A percentile compares a stretch with the other conserved stretches of the same genome.
Evolutionary conservation across 176 grass and related monocot genomes (phyloP).

Genomic region (Neostapfia colusana): DNA sequence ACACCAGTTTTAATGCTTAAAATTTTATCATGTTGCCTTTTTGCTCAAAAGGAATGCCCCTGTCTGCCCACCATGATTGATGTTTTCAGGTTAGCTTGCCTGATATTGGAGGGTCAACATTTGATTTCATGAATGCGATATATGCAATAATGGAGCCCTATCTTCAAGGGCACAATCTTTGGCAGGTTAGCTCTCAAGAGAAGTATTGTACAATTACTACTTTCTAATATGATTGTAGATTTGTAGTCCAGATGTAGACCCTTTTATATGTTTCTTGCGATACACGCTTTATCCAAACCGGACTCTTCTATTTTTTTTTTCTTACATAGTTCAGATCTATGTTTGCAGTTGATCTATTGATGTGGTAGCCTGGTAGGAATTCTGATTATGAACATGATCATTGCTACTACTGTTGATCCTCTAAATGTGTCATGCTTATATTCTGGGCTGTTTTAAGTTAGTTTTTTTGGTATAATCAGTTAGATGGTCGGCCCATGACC

Average conservation of each 20-base stretch:
- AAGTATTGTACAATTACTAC: constrained; percentile 5
- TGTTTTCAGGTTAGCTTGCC: constrained; percentile 82
- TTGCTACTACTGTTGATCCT: not conserved
- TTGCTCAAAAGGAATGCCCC: not conserved
- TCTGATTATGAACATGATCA: not conserved
- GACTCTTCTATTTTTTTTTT: not conserved
- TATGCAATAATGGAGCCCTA: constrained; percentile 56
- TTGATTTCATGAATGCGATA: constrained; percentile 62
- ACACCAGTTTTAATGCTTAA: constrained; percentile 28
- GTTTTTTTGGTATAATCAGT: constrained; percentile 39
- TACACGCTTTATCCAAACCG: not conserved
- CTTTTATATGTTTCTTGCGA: not conserved
- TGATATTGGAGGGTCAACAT: constrained; percentile 61
- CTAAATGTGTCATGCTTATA: constrained; percentile 7
- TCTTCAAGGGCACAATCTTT: constrained; percentile 71
- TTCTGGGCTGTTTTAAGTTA: constrained; percentile 2
- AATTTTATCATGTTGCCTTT: not conserved
- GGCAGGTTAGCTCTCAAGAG: constrained; percentile 67
- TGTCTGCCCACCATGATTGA: not conserved
- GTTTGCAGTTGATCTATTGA: not conserved
- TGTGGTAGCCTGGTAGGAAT: not conserved
- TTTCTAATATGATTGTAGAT: not conserved
- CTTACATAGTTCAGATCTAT: not conserved
- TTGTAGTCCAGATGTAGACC: not conserved
- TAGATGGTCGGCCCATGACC: constrained; percentile 91